A percentile compares a stretch with the other conserved stretches of the same genome.
These are phyloP conservation scores for Trichoderma sp. DNA, from an alignment of 2,329 filamentous ascomycete species.

Conservation along the genomic window DNA sequence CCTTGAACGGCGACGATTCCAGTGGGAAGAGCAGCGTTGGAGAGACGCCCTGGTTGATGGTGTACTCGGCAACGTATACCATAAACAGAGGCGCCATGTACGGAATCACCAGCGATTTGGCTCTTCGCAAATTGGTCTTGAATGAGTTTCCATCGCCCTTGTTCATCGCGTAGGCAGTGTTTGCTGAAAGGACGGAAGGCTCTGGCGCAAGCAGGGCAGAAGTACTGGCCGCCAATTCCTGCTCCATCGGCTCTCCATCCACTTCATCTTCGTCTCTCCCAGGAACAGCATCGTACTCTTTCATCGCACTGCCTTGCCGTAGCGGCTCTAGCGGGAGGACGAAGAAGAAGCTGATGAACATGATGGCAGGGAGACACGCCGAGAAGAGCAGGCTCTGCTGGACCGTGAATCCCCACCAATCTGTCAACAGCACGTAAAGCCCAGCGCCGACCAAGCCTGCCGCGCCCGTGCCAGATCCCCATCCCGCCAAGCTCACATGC, in stretches of 20 bases:
- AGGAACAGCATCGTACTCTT: constrained; percentile 57
- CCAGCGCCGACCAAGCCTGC: constrained; percentile 86
- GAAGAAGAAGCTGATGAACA: constrained; percentile 84
- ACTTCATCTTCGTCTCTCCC: constrained; percentile 45
- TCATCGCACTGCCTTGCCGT: constrained; percentile 44
- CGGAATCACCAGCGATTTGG: constrained; percentile 69
- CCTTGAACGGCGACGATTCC: constrained; percentile 70
- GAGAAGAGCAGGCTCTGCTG: constrained; percentile 73
- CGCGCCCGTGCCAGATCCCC: constrained; percentile 89
- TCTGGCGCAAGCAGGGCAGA: constrained; percentile 53
- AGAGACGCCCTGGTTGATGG: constrained; percentile 92
- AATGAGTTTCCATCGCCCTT: constrained; percentile 41
- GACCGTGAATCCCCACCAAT: constrained; percentile 74
- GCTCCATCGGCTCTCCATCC: constrained; percentile 38
- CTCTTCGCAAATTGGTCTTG: constrained; percentile 61
- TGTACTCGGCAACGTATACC: constrained; percentile 95
- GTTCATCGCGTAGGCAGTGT: constrained; percentile 30
- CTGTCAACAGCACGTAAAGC: constrained; percentile 83
- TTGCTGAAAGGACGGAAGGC: constrained; percentile 34
- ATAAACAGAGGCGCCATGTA: constrained; percentile 89
- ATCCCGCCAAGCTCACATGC: constrained; percentile 79
- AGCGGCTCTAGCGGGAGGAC: constrained; percentile 69
- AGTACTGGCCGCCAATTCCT: constrained; percentile 42
- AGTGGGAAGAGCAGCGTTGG: constrained; percentile 89
- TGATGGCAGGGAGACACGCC: constrained; percentile 75